Percentiles rank a stretch among this genome's conserved stretches.
Conservation (phyloP, 371 early-diverging fungal species). For the Zychaea mexicana region DNA sequence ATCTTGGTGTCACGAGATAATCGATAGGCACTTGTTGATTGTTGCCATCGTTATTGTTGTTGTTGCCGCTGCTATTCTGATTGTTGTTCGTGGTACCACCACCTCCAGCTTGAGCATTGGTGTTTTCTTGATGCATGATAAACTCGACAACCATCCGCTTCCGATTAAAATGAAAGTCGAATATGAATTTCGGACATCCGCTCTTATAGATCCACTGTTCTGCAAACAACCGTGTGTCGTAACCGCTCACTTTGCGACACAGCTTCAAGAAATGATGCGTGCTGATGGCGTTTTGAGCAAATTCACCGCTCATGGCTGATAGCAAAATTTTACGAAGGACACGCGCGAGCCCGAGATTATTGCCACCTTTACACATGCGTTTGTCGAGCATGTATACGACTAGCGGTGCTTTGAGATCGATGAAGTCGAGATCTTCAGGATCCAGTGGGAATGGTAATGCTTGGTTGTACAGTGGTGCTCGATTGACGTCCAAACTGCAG, state of each 20-base stretch:
- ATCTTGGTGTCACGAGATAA: slow-evolving; percentile 41
- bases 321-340: slow-evolving; percentile 80
- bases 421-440: slow-evolving; percentile 78
- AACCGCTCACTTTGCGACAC: slow-evolving; percentile 82
- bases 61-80: background rate
- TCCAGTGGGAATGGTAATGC: slow-evolving; percentile 63
- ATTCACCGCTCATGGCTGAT: slow-evolving; percentile 82
- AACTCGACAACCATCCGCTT: slow-evolving; percentile 95
- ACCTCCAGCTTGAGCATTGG: slow-evolving; percentile 45
- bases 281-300: slow-evolving; percentile 74
- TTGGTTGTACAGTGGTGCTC: slow-evolving; percentile 80
- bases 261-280: slow-evolving; percentile 82
- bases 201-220: slow-evolving; percentile 93
- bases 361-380: slow-evolving; percentile 85
- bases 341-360: slow-evolving; percentile 74
- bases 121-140: slow-evolving; percentile 80
- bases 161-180: slow-evolving; percentile 84
- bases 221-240: slow-evolving; percentile 81
- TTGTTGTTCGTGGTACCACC: background rate
- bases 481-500: slow-evolving; percentile 81
- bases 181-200: slow-evolving; percentile 87
- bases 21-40: background rate
- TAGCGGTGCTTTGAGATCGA: slow-evolving; percentile 83
- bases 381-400: slow-evolving; percentile 93
- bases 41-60: background rate